A percentile compares a stretch with the other conserved stretches of the same genome.
Evolutionary conservation across 2,329 filamentous ascomycete genomes (phyloP).

Genomic region (Curvularia sp.): DNA sequence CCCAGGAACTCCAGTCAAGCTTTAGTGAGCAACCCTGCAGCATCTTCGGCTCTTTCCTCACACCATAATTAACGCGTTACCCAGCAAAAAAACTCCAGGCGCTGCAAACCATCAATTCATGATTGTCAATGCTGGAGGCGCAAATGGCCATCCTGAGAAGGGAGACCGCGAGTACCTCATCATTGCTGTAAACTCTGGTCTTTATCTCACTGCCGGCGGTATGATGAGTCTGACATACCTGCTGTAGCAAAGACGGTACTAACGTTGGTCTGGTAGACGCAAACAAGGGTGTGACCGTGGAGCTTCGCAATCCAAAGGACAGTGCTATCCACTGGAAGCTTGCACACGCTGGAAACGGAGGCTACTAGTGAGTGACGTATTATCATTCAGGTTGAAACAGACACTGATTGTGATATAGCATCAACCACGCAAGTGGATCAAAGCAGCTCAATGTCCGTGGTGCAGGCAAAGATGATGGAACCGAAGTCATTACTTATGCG

Average conservation of each 20-base stretch:
- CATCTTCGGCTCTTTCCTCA: too few relatives aligned
- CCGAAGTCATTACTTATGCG: not conserved
- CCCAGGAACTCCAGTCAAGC: slow-evolving; percentile 1
- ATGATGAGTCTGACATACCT: not conserved
- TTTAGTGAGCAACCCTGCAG: not conserved
- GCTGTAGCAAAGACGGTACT: not conserved
- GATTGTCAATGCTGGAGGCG: slow-evolving; percentile 6
- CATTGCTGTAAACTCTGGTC: slow-evolving; percentile 7
- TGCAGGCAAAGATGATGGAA: not conserved
- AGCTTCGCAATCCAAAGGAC: slow-evolving; percentile 5
- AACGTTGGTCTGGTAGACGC: not conserved
- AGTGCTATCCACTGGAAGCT: slow-evolving; percentile 6
- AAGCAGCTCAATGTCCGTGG: slow-evolving; percentile 9
- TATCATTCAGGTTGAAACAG: not conserved
- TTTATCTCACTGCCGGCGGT: slow-evolving; percentile 3
- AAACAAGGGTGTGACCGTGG: not conserved
- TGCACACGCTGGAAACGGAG: not conserved
- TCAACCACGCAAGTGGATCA: slow-evolving; percentile 1
- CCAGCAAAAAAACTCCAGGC: not conserved
- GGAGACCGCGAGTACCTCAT: slow-evolving; percentile 14
- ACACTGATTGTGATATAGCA: not conserved
- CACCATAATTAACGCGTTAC: not conserved
- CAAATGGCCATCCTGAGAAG: not conserved
- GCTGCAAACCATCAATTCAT: slow-evolving; percentile 5
- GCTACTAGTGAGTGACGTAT: not conserved